phyloP scores from a whole-genome alignment of 2,329 filamentous ascomycete species.

The Seiridium unicorne region DNA sequence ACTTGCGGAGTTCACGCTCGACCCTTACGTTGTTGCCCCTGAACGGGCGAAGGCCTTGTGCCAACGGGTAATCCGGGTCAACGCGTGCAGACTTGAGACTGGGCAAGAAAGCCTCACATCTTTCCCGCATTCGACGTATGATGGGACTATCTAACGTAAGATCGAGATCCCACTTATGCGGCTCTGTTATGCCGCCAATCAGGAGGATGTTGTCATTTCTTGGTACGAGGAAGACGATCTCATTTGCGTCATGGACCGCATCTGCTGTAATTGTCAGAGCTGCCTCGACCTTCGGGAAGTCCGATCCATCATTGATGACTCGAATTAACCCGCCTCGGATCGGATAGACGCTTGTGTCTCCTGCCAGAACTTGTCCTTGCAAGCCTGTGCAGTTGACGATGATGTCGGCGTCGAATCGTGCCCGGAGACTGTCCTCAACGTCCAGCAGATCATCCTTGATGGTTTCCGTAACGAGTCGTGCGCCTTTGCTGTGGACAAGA shows the following conservation, averaged over 20 bases:
- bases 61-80: conserved; percentile 38
- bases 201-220: conserved; percentile 42
- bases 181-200: conserved; percentile 36
- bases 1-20: conserved; percentile 35
- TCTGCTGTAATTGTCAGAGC: conserved; percentile 40
- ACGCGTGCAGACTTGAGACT: conserved; percentile 35
- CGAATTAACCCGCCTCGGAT: conserved; percentile 42
- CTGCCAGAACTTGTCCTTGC: conserved; percentile 32
- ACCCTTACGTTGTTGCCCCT: conserved; percentile 37
- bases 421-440: conserved; percentile 30
- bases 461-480: conserved; percentile 33
- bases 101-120: conserved; percentile 41
- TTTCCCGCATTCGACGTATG: conserved; percentile 38
- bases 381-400: conserved; percentile 44
- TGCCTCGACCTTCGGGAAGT: conserved; percentile 38
- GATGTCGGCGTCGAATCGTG: conserved; percentile 34
- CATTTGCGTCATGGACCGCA: conserved; percentile 30
- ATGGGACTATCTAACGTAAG: conserved; percentile 36
- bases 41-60: conserved; percentile 41
- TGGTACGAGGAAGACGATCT: conserved; percentile 42
- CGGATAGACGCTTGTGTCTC: conserved; percentile 37
- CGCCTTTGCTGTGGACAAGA: conserved; percentile 40
- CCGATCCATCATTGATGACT: conserved; percentile 41
- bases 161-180: conserved; percentile 33
- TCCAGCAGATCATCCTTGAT: conserved; percentile 33